Evolutionary conservation across 306 rosid genomes (phyloP).

Genomic region (Fragaria vesca): DNA sequence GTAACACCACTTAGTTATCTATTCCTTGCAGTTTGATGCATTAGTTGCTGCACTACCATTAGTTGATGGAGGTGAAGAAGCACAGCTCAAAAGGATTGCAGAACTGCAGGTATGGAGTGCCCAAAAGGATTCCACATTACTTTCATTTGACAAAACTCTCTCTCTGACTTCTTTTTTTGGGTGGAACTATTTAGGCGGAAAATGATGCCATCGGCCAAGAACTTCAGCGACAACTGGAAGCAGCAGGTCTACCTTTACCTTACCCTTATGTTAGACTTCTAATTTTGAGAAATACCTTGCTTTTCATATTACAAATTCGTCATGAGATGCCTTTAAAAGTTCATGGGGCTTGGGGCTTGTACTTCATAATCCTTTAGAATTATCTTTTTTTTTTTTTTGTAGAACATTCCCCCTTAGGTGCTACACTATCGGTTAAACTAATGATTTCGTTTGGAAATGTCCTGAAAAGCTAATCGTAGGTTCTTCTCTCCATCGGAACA

Average conservation of each 20-base stretch:
- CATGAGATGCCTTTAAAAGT: background rate
- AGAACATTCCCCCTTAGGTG: background rate
- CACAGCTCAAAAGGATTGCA: slow-evolving; percentile 68
- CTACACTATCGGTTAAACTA: background rate
- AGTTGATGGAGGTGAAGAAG: slow-evolving; percentile 78
- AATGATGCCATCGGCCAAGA: slow-evolving; percentile 80
- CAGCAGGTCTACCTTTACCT: slow-evolving; percentile 62
- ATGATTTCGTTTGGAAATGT: background rate
- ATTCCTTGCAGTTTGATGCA: slow-evolving; percentile 65
- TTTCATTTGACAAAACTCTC: background rate
- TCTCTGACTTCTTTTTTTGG: background rate
- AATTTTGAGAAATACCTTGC: background rate
- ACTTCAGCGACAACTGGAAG: slow-evolving; percentile 87
- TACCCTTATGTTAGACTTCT: slow-evolving; percentile 10
- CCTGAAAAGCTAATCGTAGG: too few species aligned
- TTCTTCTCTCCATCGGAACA: too few species aligned
- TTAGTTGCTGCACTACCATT: slow-evolving; percentile 80
- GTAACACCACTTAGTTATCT: slow-evolving; percentile 1
- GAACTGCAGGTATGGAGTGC: slow-evolving; percentile 65
- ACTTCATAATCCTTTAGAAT: background rate
- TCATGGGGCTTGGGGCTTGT: background rate
- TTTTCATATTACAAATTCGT: background rate
- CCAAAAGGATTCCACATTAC: slow-evolving; percentile 1
- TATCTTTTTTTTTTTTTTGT: too few species aligned
- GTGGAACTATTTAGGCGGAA: slow-evolving; percentile 58